These are phyloP conservation scores for Trichoderma sp. DNA, from an alignment of 2,329 filamentous ascomycete genomes.

Conservation along the genomic window DNA sequence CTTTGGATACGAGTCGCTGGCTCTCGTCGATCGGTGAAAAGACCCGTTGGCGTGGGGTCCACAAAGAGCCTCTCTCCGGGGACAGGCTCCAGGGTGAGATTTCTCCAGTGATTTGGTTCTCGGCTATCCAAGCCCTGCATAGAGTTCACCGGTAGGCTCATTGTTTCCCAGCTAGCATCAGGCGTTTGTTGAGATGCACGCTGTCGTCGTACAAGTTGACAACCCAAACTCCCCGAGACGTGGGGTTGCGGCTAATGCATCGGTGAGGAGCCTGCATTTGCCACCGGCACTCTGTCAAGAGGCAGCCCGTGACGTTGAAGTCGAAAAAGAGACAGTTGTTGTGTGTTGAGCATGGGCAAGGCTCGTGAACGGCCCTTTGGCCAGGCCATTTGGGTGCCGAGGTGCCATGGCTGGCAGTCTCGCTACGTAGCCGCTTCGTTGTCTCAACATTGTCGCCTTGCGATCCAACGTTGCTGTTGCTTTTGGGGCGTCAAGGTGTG, in stretches of 20 bases:
- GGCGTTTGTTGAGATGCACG: slow-evolving; percentile 5
- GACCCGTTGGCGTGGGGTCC: slow-evolving; percentile 6
- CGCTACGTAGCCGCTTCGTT: slow-evolving; percentile 10
- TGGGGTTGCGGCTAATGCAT: slow-evolving; percentile 3
- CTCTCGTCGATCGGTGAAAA: background rate
- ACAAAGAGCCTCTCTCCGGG: background rate
- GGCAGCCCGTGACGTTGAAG: slow-evolving; percentile 11
- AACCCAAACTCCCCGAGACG: background rate
- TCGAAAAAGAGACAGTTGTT: background rate
- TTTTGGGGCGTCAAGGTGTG: background rate
- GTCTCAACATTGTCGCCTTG: background rate
- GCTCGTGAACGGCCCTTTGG: background rate
- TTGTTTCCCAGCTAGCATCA: background rate
- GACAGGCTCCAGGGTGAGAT: slow-evolving; percentile 1
- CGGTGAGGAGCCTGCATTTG: slow-evolving; percentile 15
- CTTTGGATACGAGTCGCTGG: background rate
- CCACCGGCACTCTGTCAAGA: slow-evolving; percentile 1
- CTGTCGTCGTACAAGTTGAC: background rate
- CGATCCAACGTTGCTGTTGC: background rate
- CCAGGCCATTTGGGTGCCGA: background rate
- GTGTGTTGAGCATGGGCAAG: background rate
- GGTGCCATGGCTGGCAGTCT: background rate
- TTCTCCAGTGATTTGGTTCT: slow-evolving; percentile 7
- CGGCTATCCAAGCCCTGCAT: slow-evolving; percentile 15
- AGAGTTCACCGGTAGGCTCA: background rate